These are phyloP conservation scores for Aphanomyces astaci DNA, from an alignment of 352 stramenopile genomes.

Conservation along the genomic window DNA sequence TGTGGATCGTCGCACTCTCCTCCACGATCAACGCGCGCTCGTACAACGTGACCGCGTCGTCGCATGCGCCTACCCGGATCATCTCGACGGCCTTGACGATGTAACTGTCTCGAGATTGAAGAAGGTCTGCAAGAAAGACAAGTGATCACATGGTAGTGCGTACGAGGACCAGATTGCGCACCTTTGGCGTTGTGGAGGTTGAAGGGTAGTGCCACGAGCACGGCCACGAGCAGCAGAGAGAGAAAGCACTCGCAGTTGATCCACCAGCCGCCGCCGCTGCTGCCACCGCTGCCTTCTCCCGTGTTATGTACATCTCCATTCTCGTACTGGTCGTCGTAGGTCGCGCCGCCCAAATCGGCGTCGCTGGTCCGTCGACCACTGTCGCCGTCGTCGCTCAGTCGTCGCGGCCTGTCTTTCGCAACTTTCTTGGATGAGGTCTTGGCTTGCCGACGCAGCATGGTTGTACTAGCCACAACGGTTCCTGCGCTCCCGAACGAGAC, in stretches of 20 bases:
- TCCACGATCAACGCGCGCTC: constrained; percentile 16
- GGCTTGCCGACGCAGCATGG: not conserved
- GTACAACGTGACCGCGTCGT: constrained; percentile 15
- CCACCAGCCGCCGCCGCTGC: constrained; percentile 27
- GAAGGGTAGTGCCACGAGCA: constrained; percentile 30
- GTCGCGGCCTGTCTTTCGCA: not conserved
- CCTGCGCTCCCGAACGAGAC: too few relatives aligned
- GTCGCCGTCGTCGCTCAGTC: constrained; percentile 8
- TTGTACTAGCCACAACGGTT: too few relatives aligned
- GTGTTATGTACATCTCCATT: not conserved
- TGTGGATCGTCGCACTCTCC: constrained; percentile 10
- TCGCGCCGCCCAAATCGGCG: not conserved
- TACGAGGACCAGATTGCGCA: too few relatives aligned
- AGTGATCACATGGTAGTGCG: not conserved
- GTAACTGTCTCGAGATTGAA: constrained; percentile 12
- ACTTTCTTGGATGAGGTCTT: constrained; percentile 20
- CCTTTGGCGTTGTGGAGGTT: constrained; percentile 28
- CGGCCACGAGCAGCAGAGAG: constrained; percentile 28
- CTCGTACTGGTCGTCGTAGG: not conserved
- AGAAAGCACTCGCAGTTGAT: constrained; percentile 33
- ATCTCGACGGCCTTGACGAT: constrained; percentile 14
- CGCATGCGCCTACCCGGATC: constrained; percentile 9
- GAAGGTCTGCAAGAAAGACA: not conserved
- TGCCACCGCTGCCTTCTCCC: constrained; percentile 21
- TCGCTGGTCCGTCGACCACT: not conserved